Evolutionary conservation across 2,329 filamentous ascomycete species (phyloP).

Genomic region (Purpureocillium takamizusanense): DNA sequence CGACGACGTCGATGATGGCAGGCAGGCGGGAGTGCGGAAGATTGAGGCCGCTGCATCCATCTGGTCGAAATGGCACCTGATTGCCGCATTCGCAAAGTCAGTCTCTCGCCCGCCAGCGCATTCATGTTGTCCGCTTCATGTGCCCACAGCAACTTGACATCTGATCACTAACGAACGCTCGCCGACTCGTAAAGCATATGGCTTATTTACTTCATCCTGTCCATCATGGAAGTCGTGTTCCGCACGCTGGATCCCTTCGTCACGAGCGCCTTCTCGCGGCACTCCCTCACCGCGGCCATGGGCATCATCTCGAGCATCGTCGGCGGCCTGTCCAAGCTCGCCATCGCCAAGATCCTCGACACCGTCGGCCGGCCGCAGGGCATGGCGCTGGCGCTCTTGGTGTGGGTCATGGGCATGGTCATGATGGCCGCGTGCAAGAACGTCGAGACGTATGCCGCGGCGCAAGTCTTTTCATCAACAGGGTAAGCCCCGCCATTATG

Average conservation of each 20-base stretch:
- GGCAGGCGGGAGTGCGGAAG: constrained; percentile 34
- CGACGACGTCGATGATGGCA: constrained; percentile 12
- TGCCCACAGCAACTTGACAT: too few relatives aligned
- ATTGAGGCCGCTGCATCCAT: constrained; percentile 31
- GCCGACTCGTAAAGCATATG: constrained; percentile 24
- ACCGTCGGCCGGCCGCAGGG: constrained; percentile 53
- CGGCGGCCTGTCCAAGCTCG: constrained; percentile 47
- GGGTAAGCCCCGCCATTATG: too few relatives aligned
- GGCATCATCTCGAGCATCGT: constrained; percentile 40
- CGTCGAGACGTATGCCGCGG: constrained; percentile 36
- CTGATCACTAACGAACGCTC: too few relatives aligned
- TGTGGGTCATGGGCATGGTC: constrained; percentile 39
- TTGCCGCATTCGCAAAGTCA: constrained; percentile 31
- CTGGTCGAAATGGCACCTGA: constrained; percentile 30
- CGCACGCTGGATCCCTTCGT: constrained; percentile 29
- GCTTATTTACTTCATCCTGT: constrained; percentile 28
- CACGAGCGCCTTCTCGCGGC: constrained; percentile 33
- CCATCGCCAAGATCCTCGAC: constrained; percentile 53
- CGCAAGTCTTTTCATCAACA: constrained; percentile 45
- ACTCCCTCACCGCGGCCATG: constrained; percentile 40
- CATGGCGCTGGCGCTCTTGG: constrained; percentile 38
- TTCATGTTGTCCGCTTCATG: neutral
- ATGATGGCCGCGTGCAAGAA: constrained; percentile 50
- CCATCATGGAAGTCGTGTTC: constrained; percentile 27
- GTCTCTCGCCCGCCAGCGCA: constrained; percentile 8